Evolutionary conservation across 306 rosid genomes (phyloP), one percentile per base, ranked within the genome.

Genomic region (Vigna trinervia): DNA sequence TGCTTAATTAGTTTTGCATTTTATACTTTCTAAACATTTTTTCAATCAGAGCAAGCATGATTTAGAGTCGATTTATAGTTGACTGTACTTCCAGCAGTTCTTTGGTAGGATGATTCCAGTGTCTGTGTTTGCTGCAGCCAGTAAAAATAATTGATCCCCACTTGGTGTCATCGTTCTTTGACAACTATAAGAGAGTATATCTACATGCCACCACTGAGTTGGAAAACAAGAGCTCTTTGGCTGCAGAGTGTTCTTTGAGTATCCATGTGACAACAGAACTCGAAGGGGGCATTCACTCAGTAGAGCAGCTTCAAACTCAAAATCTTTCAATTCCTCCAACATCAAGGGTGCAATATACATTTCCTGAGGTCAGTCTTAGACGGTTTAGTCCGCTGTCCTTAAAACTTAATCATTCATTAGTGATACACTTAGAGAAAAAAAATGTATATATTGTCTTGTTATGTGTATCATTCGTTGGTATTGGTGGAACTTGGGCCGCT

Each of bases 81-180:
- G 11, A 81, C 81, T 71, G 51, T 79, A 19, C 60, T 67, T 79
- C 77, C 62, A 56, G 73, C 30, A 52, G 38, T 72, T 79, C 54
- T 32, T 79, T 78, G 60, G 45, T 73, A 47, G 64, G 45, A 69
- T 82, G 39, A 76, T 81, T 85, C 74, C 17, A 20, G 56, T 58
- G 32, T 75, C 9, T 77, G n/a, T 84, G 56, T 86, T 84, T 86
- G 63, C 45, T 86, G 96, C 97, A 92, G 98, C 98, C 98, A 28
- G 95, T 94, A 58, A 92, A 92, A 82, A 74, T 94, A 80, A 77
- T 90, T 63, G 97, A 94, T 74, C 98, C 98, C 78, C 98, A 94
- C 91, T 85, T 94, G 88, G 97, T 90, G 64, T 86, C 98, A 2
- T 73, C 98, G 1, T 90, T 94, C 85, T 92, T 82, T 78, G 98